A percentile compares a stretch with the other conserved stretches of the same genome.
Evolutionary conservation across 176 grass and related monocot species (phyloP).

Genomic region (Bothriochloa decipiens): DNA sequence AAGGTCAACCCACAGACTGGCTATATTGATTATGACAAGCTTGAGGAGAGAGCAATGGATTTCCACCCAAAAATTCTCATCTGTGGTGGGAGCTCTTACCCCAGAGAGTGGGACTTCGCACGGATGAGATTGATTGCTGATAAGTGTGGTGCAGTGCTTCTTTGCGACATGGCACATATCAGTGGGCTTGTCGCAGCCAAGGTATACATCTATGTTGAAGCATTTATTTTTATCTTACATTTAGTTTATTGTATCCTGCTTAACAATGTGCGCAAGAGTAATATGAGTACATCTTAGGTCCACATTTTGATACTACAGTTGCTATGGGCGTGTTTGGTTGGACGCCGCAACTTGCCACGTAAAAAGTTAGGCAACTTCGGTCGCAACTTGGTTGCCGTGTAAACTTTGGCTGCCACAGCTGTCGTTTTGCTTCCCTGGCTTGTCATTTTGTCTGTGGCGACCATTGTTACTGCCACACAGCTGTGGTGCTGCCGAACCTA

Average conservation of each 20-base stretch:
- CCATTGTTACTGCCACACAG: too few species aligned
- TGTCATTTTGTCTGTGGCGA: too few species aligned
- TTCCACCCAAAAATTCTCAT: conserved; percentile 97
- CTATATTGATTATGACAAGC: conserved; percentile 92
- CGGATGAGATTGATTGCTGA: conserved; percentile 84
- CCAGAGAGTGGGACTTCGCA: conserved; percentile 91
- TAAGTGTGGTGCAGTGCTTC: conserved; percentile 79
- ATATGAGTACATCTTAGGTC: neutral
- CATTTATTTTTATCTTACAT: neutral
- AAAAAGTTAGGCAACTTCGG: too few species aligned
- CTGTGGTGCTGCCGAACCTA: too few species aligned
- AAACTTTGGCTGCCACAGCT: too few species aligned
- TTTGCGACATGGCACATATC: conserved; percentile 99
- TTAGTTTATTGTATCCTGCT: conserved; percentile 22
- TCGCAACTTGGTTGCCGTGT: too few species aligned
- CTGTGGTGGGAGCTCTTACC: conserved; percentile 95
- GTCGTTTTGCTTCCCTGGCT: too few species aligned
- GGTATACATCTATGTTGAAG: conserved; percentile 50
- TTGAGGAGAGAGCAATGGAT: conserved; percentile 86
- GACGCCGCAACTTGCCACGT: too few species aligned
- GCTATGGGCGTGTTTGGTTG: neutral
- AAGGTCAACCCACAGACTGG: conserved; percentile 92
- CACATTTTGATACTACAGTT: neutral
- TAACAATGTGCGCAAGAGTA: neutral
- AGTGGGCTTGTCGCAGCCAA: conserved; percentile 94